Evolutionary conservation across 441 rosid species (phyloP).

Genomic region (Syzygium malaccense): DNA sequence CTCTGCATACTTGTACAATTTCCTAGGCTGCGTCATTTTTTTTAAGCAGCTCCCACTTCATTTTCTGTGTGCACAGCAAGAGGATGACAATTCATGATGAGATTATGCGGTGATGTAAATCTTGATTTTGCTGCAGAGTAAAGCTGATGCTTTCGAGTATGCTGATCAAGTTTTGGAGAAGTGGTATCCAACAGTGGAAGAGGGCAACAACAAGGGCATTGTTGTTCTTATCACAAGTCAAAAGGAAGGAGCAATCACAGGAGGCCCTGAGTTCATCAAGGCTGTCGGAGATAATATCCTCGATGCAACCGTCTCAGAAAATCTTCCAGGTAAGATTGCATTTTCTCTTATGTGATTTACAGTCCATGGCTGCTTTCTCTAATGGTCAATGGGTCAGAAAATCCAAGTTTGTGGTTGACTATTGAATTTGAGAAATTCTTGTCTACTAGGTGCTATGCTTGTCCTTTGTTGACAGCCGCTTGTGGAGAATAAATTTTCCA

Average conservation of each 20-base stretch:
- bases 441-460: not conserved
- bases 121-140: slow-evolving; percentile 51
- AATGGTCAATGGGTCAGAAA: not conserved
- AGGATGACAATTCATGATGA: not conserved
- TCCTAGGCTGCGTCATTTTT: not conserved
- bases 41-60: not conserved
- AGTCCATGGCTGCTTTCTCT: not conserved
- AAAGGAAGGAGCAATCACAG: slow-evolving; percentile 93
- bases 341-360: not conserved
- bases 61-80: not conserved
- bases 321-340: slow-evolving; percentile 71
- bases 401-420: not conserved
- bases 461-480: not conserved
- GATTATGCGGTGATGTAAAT: not conserved
- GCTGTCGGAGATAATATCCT: slow-evolving; percentile 83
- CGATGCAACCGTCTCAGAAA: slow-evolving; percentile 85
- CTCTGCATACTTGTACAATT: not conserved
- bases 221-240: slow-evolving; percentile 89
- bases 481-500: not conserved
- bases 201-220: slow-evolving; percentile 82
- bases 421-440: not conserved
- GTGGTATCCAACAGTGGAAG: slow-evolving; percentile 89
- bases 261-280: slow-evolving; percentile 84
- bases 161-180: slow-evolving; percentile 92
- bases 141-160: slow-evolving; percentile 98